Conservation (phyloP, 2,329 filamentous ascomycete species). For the Fusarium miscanthi region DNA sequence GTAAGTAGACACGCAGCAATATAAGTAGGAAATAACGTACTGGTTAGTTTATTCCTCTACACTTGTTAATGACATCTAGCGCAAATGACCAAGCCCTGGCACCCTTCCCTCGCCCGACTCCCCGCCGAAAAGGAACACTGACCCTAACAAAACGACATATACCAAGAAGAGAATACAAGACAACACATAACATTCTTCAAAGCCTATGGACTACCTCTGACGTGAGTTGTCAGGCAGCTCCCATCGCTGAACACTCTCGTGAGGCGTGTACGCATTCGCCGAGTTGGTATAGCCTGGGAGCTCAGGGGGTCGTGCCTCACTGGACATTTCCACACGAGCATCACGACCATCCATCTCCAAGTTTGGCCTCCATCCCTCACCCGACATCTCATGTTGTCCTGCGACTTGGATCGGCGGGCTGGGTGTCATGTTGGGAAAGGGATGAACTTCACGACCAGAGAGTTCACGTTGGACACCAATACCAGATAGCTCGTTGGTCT, state of each 20-base stretch:
- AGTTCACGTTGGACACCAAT: slow-evolving; percentile 26
- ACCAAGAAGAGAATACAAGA: background rate
- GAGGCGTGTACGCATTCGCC: slow-evolving; percentile 20
- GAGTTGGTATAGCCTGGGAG: slow-evolving; percentile 25
- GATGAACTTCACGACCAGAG: slow-evolving; percentile 24
- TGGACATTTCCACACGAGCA: slow-evolving; percentile 32
- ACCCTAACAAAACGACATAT: accelerated
- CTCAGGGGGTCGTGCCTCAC: slow-evolving; percentile 31
- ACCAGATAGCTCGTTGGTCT: slow-evolving; percentile 36
- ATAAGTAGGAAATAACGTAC: background rate
- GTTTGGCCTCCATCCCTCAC: slow-evolving; percentile 27
- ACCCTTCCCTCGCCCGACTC: background rate
- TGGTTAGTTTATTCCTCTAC: background rate
- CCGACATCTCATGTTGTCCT: slow-evolving; percentile 40
- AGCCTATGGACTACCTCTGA: background rate
- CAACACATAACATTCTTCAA: accelerated
- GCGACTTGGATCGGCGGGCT: slow-evolving; percentile 32
- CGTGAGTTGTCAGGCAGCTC: slow-evolving; percentile 40
- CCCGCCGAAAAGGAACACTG: background rate
- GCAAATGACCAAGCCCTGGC: background rate
- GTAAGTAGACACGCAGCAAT: too few species aligned
- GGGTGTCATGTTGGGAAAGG: slow-evolving; percentile 26
- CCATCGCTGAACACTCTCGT: slow-evolving; percentile 33
- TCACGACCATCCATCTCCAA: slow-evolving; percentile 39
- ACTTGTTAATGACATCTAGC: background rate